These are phyloP conservation scores for Hypoxylon sp. DNA, from an alignment of 2,329 filamentous ascomycete species.

Conservation along the genomic window DNA sequence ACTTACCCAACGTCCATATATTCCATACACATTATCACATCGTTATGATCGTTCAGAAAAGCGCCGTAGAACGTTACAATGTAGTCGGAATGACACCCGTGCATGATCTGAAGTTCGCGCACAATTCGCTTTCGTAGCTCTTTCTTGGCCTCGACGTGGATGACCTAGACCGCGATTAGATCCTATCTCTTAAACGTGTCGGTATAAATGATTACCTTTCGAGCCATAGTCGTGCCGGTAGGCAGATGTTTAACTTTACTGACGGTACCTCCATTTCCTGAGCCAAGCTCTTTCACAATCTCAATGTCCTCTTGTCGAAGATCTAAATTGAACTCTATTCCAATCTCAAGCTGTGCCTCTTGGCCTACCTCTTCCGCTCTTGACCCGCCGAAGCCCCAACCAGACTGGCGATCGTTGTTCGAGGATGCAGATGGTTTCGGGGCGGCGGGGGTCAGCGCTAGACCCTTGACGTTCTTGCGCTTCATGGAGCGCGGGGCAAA, in stretches of 20 bases:
- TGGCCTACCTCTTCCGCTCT: constrained; percentile 68
- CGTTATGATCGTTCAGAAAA: constrained; percentile 95
- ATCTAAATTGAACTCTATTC: constrained; percentile 96
- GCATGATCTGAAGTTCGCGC: constrained; percentile 97
- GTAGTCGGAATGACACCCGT: constrained; percentile 95
- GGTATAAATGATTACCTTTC: constrained; percentile 78
- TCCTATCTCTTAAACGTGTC: not conserved
- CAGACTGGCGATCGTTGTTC: constrained; percentile 73
- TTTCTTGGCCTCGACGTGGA: constrained; percentile 97
- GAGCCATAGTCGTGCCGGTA: constrained; percentile 96
- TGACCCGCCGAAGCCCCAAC: constrained; percentile 57
- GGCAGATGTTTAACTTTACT: constrained; percentile 97
- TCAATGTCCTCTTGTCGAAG: constrained; percentile 92
- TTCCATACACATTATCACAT: constrained; percentile 99
- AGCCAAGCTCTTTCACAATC: constrained; percentile 92
- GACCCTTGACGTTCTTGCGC: constrained; percentile 98
- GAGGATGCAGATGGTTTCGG: constrained; percentile 80
- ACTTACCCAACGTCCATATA: constrained; percentile 99
- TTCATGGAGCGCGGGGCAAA: constrained; percentile 88
- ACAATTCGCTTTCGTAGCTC: constrained; percentile 98
- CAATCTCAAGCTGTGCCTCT: constrained; percentile 85
- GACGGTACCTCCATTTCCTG: constrained; percentile 96
- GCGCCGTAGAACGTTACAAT: constrained; percentile 99
- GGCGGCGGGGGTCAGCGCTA: constrained; percentile 85
- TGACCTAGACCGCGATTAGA: constrained; percentile 74